These are phyloP conservation scores for Rubroboletus satanas DNA, from an alignment of 768 basidiomycete genomes.

Conservation along the genomic window DNA sequence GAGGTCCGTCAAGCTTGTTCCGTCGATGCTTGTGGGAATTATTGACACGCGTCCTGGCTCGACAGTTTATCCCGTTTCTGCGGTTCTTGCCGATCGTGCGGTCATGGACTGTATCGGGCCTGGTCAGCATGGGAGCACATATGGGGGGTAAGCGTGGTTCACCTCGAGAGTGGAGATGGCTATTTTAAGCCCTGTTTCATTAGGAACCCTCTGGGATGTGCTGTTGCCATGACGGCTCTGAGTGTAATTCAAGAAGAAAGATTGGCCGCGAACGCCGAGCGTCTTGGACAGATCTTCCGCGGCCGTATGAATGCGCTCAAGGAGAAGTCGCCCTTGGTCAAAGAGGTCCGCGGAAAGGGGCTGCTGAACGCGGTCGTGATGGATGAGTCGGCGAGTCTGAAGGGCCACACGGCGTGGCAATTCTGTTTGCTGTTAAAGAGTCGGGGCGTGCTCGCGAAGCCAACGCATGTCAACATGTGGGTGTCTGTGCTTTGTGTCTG, in stretches of 20 bases:
- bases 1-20: slow-evolving; percentile 50
- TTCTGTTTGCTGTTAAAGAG: slow-evolving; percentile 90
- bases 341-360: slow-evolving; percentile 79
- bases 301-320: slow-evolving; percentile 48
- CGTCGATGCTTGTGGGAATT: background rate
- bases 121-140: slow-evolving; percentile 95
- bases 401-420: slow-evolving; percentile 91
- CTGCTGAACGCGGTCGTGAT: slow-evolving; percentile 93
- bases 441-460: slow-evolving; percentile 90
- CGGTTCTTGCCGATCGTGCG: slow-evolving; percentile 86
- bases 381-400: slow-evolving; percentile 72
- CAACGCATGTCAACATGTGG: slow-evolving; percentile 92
- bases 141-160: slow-evolving; percentile 65
- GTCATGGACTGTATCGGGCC: slow-evolving; percentile 93
- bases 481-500: slow-evolving; percentile 27
- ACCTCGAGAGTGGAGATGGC: background rate
- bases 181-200: background rate
- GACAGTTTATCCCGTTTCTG: slow-evolving; percentile 92
- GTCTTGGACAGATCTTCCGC: slow-evolving; percentile 82
- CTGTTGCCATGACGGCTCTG: slow-evolving; percentile 91
- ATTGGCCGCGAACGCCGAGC: slow-evolving; percentile 74
- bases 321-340: slow-evolving; percentile 61
- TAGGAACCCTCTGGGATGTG: slow-evolving; percentile 92
- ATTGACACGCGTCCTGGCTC: slow-evolving; percentile 6
- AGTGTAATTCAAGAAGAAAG: slow-evolving; percentile 87